These are phyloP conservation scores for Uronychia binucleata DNA, from an alignment of 73 alveolate species.

Conservation along the genomic window DNA sequence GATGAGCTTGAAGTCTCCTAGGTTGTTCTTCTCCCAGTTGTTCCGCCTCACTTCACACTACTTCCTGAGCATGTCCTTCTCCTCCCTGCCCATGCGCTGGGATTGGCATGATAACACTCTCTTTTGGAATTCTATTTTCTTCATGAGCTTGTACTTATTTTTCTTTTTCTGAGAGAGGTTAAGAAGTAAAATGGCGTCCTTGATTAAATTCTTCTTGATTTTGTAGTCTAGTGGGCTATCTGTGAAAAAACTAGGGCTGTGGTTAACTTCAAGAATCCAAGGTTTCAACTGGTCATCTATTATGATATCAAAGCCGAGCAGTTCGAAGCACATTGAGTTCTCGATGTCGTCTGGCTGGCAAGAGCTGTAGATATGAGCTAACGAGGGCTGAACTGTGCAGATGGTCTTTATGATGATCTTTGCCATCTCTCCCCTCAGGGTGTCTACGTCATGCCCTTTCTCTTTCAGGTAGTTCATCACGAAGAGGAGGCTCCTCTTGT, in stretches of 20 bases:
- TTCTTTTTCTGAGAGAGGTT: constrained; percentile 22
- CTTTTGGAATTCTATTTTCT: constrained; percentile 38
- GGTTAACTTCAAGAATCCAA: constrained; percentile 54
- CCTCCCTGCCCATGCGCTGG: neutral
- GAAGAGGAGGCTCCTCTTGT: constrained; percentile 54
- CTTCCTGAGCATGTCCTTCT: neutral
- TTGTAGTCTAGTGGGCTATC: constrained; percentile 59
- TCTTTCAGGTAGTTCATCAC: constrained; percentile 12
- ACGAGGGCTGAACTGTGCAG: constrained; percentile 32
- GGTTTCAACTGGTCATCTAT: constrained; percentile 44
- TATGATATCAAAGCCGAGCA: constrained; percentile 54
- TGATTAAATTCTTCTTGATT: constrained; percentile 38
- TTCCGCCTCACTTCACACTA: neutral
- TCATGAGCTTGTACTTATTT: constrained; percentile 9
- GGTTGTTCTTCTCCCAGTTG: no score
- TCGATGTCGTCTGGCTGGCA: constrained; percentile 48
- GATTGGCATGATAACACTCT: constrained; percentile 32
- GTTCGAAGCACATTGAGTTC: constrained; percentile 53
- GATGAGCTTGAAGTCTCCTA: no score
- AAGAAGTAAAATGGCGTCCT: constrained; percentile 35
- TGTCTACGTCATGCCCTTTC: constrained; percentile 35
- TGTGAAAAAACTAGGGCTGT: constrained; percentile 56
- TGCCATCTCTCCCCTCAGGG: constrained; percentile 23
- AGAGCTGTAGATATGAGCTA: constrained; percentile 27
- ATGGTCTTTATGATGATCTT: constrained; percentile 52